phyloP scores from a whole-genome alignment of 495 filamentous ascomycete species.

The Ascobolus immersus region DNA sequence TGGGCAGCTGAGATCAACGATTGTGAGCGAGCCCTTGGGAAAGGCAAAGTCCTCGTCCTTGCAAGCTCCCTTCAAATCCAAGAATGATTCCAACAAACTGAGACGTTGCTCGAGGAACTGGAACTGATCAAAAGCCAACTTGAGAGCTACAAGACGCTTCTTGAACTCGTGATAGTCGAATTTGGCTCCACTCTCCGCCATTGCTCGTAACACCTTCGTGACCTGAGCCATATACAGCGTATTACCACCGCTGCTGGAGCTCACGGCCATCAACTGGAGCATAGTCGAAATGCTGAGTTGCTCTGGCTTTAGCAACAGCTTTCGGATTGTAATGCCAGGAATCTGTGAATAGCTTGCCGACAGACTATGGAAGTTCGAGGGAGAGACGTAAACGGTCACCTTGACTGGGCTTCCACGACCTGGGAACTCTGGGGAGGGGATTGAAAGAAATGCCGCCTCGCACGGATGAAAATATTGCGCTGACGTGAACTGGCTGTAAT shows the following conservation, averaged over 20 bases:
- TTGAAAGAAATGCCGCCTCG: constrained; percentile 11
- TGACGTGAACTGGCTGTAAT: constrained; percentile 10
- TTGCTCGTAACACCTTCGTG: constrained; percentile 9
- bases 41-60: too few relatives aligned
- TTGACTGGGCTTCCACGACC: neutral
- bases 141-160: neutral
- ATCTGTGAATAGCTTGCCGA: constrained; percentile 6
- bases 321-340: constrained; percentile 8
- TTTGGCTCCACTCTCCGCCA: constrained; percentile 6
- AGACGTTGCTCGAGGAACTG: constrained; percentile 9
- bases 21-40: constrained; percentile 39
- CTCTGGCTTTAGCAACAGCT: constrained; percentile 4
- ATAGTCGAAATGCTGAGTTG: constrained; percentile 8
- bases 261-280: constrained; percentile 13
- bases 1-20: constrained; percentile 49
- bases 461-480: constrained; percentile 7
- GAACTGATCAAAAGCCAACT: constrained; percentile 2
- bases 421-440: constrained; percentile 5
- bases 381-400: constrained; percentile 14
- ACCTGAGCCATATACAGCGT: constrained; percentile 12
- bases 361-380: constrained; percentile 12
- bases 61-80: constrained; percentile 8
- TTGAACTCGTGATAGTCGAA: constrained; percentile 9
- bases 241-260: neutral
- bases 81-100: constrained; percentile 11